Base-by-base conservation (phyloP, 208 protist genomes). In the Zelonia costaricensis region DNA sequence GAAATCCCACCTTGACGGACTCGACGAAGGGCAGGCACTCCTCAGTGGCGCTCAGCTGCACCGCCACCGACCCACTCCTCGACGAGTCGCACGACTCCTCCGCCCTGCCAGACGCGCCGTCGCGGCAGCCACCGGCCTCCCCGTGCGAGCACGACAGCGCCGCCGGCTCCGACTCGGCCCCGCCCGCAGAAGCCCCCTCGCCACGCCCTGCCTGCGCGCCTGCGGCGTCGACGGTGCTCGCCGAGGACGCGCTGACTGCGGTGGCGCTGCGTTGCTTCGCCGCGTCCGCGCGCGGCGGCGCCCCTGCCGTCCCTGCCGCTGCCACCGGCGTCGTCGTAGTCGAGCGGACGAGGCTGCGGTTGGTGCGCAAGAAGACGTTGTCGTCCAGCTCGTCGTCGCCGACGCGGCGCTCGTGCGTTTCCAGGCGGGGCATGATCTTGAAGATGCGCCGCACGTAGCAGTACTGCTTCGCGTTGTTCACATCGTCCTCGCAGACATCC, bases 391-490 rank as follows among this genome's bases (percentile, higher is more conserved):
- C 56, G 40, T 74, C 62, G 39, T 48, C 51, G 23, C 47, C 55
- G 42, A 4, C 62, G 43, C 9, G 58, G 27, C 44, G 57, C 27
- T 58, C 42, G n/a, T 48, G 47, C 42, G 31, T 58, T 22, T 46
- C 22, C 38, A 16, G 40, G 1, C 28, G 45, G 16, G 49, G 40
- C 58, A 30, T 36, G 8, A 62, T 72, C 6, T 71, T 66, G 48
- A 84, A 79, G 35, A 84, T 28, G 44, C 68, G 71, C 1, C 78
- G 78, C 28, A 70, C 74, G 66, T 78, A 80, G 59, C 78, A 84
- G 45, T 57, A 31, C 23, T 84, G 69, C 54, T 80, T 84, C 20
- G 45, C 44, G 69, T 80, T 78, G 61, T 80, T 78, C 38, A 75
- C 66, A 47, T 84, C 67, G 62, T 84, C 74, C 35, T 80, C 74